Conservation (phyloP, 768 basidiomycete species). For the Leccinum aurantiacum region DNA sequence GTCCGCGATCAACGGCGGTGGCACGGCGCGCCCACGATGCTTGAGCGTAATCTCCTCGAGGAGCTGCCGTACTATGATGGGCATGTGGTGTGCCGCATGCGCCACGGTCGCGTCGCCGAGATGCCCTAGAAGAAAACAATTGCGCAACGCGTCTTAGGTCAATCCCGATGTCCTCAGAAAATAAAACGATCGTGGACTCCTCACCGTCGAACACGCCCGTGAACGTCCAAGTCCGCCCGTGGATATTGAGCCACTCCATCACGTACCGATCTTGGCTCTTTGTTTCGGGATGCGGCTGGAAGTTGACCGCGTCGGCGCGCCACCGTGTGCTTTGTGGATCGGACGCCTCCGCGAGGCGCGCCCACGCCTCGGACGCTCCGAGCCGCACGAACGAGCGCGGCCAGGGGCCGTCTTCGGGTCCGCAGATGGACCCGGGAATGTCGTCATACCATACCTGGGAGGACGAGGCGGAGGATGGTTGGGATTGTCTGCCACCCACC, state of each 20-base stretch:
- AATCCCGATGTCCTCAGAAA: not conserved
- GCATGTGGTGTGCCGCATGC: conserved; percentile 66
- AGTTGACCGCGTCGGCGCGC: conserved; percentile 62
- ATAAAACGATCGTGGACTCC: conserved; percentile 20
- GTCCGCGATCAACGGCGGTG: conserved; percentile 52
- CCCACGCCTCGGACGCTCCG: conserved; percentile 51
- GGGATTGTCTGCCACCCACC: conserved; percentile 12
- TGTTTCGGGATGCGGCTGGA: conserved; percentile 57
- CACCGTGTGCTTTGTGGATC: conserved; percentile 47
- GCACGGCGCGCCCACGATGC: conserved; percentile 38
- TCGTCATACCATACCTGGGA: conserved; percentile 56
- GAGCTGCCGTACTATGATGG: conserved; percentile 64
- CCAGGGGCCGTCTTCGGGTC: conserved; percentile 66
- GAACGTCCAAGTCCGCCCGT: conserved; percentile 59
- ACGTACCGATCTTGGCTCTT: conserved; percentile 66
- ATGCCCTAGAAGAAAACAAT: conserved; percentile 42
- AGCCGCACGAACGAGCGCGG: conserved; percentile 57
- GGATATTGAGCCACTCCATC: conserved; percentile 54
- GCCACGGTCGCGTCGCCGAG: conserved; percentile 69
- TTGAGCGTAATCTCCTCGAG: conserved; percentile 43
- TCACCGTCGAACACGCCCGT: conserved; percentile 71
- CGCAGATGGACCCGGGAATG: conserved; percentile 60
- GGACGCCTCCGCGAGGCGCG: conserved; percentile 48
- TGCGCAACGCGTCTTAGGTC: conserved; percentile 8
- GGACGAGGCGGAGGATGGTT: conserved; percentile 21